Evolutionary conservation across 371 early-diverging fungal species (phyloP).

Genomic region (Mortierella sp.): DNA sequence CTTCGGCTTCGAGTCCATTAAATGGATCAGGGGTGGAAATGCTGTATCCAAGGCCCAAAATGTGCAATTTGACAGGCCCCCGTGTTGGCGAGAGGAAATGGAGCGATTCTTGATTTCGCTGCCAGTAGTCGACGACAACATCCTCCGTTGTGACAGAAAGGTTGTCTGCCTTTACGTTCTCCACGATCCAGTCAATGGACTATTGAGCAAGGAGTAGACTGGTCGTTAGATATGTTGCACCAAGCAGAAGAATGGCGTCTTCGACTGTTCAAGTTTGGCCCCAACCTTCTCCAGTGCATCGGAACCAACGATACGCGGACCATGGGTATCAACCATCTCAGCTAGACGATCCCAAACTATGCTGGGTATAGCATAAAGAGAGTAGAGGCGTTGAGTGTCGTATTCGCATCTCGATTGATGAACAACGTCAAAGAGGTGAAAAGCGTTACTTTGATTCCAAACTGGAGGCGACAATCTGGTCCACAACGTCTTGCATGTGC

Average conservation of each 20-base stretch:
- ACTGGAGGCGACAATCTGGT: constrained; percentile 27
- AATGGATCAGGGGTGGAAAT: constrained; percentile 53
- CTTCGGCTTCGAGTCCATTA: constrained; percentile 57
- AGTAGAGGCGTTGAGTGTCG: no score
- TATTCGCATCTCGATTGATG: background rate
- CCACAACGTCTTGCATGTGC: constrained; percentile 32
- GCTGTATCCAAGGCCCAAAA: constrained; percentile 64
- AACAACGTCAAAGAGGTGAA: background rate
- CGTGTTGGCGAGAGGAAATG: constrained; percentile 57
- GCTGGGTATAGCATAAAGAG: constrained; percentile 7
- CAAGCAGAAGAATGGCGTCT: no score
- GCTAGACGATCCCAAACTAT: constrained; percentile 66
- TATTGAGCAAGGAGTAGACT: background rate
- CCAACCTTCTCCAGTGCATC: constrained; percentile 52
- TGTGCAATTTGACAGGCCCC: constrained; percentile 49
- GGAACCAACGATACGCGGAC: constrained; percentile 60
- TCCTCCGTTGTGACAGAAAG: constrained; percentile 60
- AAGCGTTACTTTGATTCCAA: constrained; percentile 30
- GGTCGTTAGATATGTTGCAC: background rate
- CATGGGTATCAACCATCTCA: constrained; percentile 66
- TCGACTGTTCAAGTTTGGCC: background rate
- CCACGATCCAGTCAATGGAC: constrained; percentile 60
- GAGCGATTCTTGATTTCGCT: constrained; percentile 58
- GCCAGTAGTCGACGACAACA: constrained; percentile 61
- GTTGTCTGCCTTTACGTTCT: constrained; percentile 37